Base-by-base conservation (phyloP, 148 eudicot species). In the Nepenthes gracilis region DNA sequence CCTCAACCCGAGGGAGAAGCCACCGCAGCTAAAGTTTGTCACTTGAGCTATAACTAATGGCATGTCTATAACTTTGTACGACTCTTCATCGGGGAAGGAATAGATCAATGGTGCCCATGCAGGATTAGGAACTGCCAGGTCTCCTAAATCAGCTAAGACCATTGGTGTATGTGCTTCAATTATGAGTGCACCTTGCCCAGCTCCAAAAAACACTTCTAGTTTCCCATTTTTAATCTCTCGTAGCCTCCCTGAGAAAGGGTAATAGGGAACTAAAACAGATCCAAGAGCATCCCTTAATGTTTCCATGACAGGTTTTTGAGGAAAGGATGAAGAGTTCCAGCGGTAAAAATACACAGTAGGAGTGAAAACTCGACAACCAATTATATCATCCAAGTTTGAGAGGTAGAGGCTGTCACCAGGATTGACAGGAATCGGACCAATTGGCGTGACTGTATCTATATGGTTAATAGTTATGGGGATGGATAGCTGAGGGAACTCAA, bases 11-110 rank as follows among this genome's bases (percentile, higher is more conserved):
- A 93, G 81, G 68, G 96, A 89, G 54, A 86, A 86, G 5, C 99
- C 95, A 43, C 99, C 96, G 73, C 87, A 90, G 2, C 72, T 70
- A 36, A 93, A 93, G 43, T 54, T 59, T 0, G 96, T 88, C 47
- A 88, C 78, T 58, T 93, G 99, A 11, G 87, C 99, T 62, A 93
- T 88, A 2, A 93, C 34, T 64, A 89, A 64, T 49, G 99, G 99
- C 94, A 86, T 93, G 79, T 86, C 83, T 12, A 81, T 67, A 7
- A 93, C 74, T 64, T 83, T 79, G 64, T 86, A 93, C 0, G 76
- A 95, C 37, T 72, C 89, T 69, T 93, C 99, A 47, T 82, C 47
- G 4, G 90, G 83, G 36, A 82, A 86, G 48, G 61, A 69, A 54
- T 74, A 85, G 51, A 82, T 74, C 75, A 93, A 63, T 8, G 83